phyloP scores from a whole-genome alignment of 345 rosid genomes.

The Moricandia moricandioides region DNA sequence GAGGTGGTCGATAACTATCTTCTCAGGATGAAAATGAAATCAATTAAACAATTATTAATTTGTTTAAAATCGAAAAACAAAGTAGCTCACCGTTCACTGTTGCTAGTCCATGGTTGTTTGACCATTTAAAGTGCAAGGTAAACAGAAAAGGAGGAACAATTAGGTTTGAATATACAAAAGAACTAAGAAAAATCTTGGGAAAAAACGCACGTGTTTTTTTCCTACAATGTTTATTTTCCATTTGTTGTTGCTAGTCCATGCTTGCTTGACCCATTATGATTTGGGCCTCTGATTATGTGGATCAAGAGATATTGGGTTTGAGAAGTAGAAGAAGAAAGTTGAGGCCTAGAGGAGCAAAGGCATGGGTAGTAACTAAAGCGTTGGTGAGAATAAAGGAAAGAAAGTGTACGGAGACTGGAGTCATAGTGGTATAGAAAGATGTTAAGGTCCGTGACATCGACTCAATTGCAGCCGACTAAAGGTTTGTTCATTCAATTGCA shows the following conservation, averaged over 20 bases:
- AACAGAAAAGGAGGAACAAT: neutral
- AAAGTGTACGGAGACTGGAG: neutral
- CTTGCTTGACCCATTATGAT: neutral
- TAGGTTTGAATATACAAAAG: neutral
- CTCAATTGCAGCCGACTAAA: neutral
- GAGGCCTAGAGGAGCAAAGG: neutral
- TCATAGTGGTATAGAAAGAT: neutral
- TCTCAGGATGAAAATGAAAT: neutral
- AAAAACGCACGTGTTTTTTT: neutral
- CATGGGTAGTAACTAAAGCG: neutral
- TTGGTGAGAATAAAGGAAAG: neutral
- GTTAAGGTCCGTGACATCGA: neutral
- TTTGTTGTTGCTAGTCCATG: neutral
- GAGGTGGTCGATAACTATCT: neutral
- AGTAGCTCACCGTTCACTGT: neutral
- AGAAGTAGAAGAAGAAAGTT: neutral
- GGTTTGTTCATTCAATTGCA: neutral
- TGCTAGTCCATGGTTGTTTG: neutral
- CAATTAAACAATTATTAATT: neutral
- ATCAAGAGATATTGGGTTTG: neutral
- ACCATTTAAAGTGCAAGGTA: neutral
- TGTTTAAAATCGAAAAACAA: neutral
- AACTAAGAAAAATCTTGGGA: neutral
- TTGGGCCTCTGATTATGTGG: neutral
- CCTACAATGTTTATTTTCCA: neutral